Evolutionary conservation across 768 basidiomycete species (phyloP).

Genomic region (Phylloporus arenicola): DNA sequence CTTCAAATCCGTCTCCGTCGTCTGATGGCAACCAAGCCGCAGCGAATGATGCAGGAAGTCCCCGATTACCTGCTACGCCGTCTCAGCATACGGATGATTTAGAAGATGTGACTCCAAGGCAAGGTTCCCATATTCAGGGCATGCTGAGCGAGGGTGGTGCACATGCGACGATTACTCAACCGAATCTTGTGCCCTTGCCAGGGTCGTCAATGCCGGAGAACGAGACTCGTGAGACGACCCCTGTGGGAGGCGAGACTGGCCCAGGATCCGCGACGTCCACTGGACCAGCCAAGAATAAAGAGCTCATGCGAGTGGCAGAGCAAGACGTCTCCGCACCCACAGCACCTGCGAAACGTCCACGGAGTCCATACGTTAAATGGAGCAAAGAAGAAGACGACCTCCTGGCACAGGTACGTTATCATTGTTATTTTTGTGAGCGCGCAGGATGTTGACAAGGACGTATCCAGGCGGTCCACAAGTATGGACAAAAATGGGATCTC

Average conservation of each 20-base stretch:
- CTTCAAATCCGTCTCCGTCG: neutral
- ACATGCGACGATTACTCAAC: neutral
- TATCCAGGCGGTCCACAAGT: slow-evolving; percentile 34
- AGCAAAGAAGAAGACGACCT: slow-evolving; percentile 40
- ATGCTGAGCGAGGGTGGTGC: neutral
- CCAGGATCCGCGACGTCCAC: neutral
- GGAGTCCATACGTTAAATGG: slow-evolving; percentile 41
- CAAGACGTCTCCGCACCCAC: slow-evolving; percentile 18
- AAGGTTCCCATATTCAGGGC: slow-evolving; percentile 3
- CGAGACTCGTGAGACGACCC: slow-evolving; percentile 8
- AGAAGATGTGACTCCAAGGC: slow-evolving; percentile 16
- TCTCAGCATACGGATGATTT: slow-evolving; percentile 3
- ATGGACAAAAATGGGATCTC: slow-evolving; percentile 37
- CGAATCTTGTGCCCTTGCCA: neutral
- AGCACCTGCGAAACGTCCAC: slow-evolving; percentile 29
- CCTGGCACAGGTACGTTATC: slow-evolving; percentile 30
- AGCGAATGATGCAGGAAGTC: neutral
- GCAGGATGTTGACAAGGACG: neutral
- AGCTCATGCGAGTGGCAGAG: slow-evolving; percentile 24
- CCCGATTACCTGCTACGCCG: neutral
- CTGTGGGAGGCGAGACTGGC: slow-evolving; percentile 3
- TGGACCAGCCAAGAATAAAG: slow-evolving; percentile 15
- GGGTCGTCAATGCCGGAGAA: neutral
- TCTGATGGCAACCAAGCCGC: neutral
- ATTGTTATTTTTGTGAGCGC: neutral